Base-by-base conservation (phyloP, 768 basidiomycete genomes). In the Amanita brunnescens region DNA sequence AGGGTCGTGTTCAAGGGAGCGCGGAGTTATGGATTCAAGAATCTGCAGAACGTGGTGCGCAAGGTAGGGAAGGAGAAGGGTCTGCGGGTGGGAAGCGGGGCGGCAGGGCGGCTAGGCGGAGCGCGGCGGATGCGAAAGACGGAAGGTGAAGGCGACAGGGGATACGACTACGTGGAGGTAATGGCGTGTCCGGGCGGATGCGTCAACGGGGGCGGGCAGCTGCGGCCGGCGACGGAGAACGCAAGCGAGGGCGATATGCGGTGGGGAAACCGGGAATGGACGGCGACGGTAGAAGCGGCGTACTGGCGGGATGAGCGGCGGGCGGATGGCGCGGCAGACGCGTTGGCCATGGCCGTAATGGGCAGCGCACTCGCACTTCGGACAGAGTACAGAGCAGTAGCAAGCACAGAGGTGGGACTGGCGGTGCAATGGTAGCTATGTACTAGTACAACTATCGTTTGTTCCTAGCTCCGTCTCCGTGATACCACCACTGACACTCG, bases 181-280 rank as follows among this genome's bases (percentile, higher is more conserved):
- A 98, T 99, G 96, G 96, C 96, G 30, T 99, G 96, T 70, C 96
- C 96, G 0, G 84, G 87, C 0, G 96, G 96, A 14, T 98, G 96
- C 65, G 91, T 96, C 37, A 97, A 97, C 63, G 96, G 96, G 6
- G 96, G 95, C 18, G 96, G 96, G 5, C 96, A 98, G 71, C 65
- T 86, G 49, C 76, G 75, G 61, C 57, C 54, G 54, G 33, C 41
- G 41, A 32, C 6, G 10, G 86, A 55, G 74, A 84, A 41, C 82
- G 85, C 80, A 73, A 72, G 42, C 26, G 78, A 72, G 47, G 71
- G 64, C 48, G 84, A 81, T 4, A 78, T 80, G 24, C 80, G 80
- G 59, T 92, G 90, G 91, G 87, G 84, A 2, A 83, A 85, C 58
- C 85, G 79, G 60, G 87, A 82, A 56, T 92, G 91, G 91, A 85